phyloP scores from a whole-genome alignment of 179 eudicot species.

The Heliamphora pulchella region DNA sequence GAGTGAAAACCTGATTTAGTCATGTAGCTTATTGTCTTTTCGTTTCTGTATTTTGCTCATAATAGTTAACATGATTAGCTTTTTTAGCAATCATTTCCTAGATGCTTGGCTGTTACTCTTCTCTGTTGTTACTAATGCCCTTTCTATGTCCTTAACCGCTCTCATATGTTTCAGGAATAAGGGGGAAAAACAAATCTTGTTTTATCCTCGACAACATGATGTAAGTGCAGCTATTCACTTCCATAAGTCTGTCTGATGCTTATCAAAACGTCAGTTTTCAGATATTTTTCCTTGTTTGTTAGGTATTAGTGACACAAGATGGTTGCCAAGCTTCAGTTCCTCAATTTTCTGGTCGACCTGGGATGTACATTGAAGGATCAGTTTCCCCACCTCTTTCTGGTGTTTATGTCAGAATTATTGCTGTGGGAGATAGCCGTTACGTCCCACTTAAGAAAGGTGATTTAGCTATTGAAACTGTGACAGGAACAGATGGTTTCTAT shows the following conservation, averaged over 20 bases:
- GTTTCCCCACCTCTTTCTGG: slow-evolving; percentile 84
- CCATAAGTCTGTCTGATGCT: background rate
- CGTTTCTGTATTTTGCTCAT: background rate
- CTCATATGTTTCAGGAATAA: slow-evolving; percentile 34
- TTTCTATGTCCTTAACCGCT: slow-evolving; percentile 11
- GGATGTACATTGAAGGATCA: slow-evolving; percentile 91
- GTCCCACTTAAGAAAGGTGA: slow-evolving; percentile 63
- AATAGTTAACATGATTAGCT: background rate
- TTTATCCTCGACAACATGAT: slow-evolving; percentile 76
- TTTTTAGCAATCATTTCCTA: background rate
- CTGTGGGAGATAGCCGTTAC: slow-evolving; percentile 61
- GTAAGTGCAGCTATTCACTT: slow-evolving; percentile 37
- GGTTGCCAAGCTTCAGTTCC: slow-evolving; percentile 78
- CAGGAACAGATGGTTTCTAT: slow-evolving; percentile 64
- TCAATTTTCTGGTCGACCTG: slow-evolving; percentile 71
- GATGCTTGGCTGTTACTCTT: background rate
- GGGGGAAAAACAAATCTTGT: slow-evolving; percentile 51
- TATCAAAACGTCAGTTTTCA: slow-evolving; percentile 8
- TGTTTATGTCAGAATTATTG: slow-evolving; percentile 61
- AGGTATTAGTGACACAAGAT: slow-evolving; percentile 61
- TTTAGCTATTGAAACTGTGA: slow-evolving; percentile 63
- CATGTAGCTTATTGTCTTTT: background rate
- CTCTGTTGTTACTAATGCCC: background rate
- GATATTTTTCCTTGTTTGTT: slow-evolving; percentile 16
- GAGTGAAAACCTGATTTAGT: background rate